Base-by-base conservation (phyloP, 257 asterid species). In the Salvia miltiorrhiza region DNA sequence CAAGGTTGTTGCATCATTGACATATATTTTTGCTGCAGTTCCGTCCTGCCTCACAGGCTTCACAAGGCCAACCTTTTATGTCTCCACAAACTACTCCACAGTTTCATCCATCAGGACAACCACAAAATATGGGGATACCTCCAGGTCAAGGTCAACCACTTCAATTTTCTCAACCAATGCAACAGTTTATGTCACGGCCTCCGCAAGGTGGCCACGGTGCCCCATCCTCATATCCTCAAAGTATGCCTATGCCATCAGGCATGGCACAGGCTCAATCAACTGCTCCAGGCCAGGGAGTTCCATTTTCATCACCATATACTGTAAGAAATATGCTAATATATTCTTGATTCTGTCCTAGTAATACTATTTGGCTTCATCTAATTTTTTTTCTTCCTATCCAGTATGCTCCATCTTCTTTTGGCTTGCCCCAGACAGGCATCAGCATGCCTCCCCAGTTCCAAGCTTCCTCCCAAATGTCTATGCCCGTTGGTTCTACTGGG, bases 131-230 rank as follows among this genome's bases (percentile, higher is more conserved):
- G 47, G 91, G 92, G 64, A 77, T 83, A 79, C 84, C 77, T 61
- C 88, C 81, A 60, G 85, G 90, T 69, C 96, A 86, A 81, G 79
- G 72, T 79, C 96, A 88, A 53, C 82, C 61, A 9, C 85, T 82
- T 63, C 95, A 76, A 69, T 90, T 79, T 84, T 83, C 96, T 72
- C 97, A 91, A 77, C 78, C 83, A 61, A 79, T 79, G 84, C 97
- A 79, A 68, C 96, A 87, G 66, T 90, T 81, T 81, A 76, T 84
- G 79, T 80, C 72, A 24, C 81, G 86, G 35, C 86, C 87, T 35
- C 28, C 78, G 44, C 97, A 85, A 76, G 78, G 85, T 55, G 90
- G 88, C 49, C 86, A 73, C 65, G 80, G 68, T 61, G 73, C 80
- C 39, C 90, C 85, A 58, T 64, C 91, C 50, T 80, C 88, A 0